A percentile compares a stretch with the other conserved stretches of the same genome.
phyloP scores from a whole-genome alignment of 1,284 basidiomycete species.

The Heliocybe sulcata region DNA sequence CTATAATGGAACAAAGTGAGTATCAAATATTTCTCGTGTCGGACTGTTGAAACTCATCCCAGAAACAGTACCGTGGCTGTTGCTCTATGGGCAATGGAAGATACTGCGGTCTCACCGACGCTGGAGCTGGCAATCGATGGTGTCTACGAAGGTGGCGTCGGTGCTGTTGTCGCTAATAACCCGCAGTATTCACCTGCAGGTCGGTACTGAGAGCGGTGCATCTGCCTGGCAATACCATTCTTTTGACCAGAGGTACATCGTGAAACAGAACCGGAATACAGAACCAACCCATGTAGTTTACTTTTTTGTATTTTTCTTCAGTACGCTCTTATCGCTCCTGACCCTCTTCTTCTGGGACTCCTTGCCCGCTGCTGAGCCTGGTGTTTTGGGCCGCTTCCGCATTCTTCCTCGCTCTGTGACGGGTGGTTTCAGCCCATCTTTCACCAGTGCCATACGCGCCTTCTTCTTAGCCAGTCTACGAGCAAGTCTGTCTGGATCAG shows the following conservation, averaged over 20 bases:
- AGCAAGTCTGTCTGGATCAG: slow-evolving; percentile 73
- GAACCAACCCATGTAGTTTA: slow-evolving; percentile 14
- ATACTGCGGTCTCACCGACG: slow-evolving; percentile 38
- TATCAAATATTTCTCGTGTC: not conserved
- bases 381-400: slow-evolving; percentile 37
- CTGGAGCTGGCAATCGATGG: slow-evolving; percentile 50
- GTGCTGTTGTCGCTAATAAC: slow-evolving; percentile 47
- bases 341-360: slow-evolving; percentile 39
- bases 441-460: slow-evolving; percentile 44
- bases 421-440: slow-evolving; percentile 30
- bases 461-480: slow-evolving; percentile 87
- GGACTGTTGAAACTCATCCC: slow-evolving; percentile 3
- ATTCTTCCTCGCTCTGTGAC: slow-evolving; percentile 35
- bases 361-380: slow-evolving; percentile 12
- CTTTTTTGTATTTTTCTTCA: slow-evolving; percentile 56
- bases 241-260: not conserved
- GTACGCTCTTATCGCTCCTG: slow-evolving; percentile 47
- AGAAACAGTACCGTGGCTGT: slow-evolving; percentile 59
- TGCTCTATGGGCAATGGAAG: slow-evolving; percentile 61
- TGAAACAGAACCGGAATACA: not conserved
- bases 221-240: too few species aligned
- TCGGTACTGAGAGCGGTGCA: not conserved
- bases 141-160: slow-evolving; percentile 60
- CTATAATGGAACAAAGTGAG: slow-evolving; percentile 65
- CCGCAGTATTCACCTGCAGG: slow-evolving; percentile 27